A percentile compares a stretch with the other conserved stretches of the same genome.
These are phyloP conservation scores for Pulveroboletus sp. DNA, from an alignment of 768 basidiomycete species.

Conservation along the genomic window DNA sequence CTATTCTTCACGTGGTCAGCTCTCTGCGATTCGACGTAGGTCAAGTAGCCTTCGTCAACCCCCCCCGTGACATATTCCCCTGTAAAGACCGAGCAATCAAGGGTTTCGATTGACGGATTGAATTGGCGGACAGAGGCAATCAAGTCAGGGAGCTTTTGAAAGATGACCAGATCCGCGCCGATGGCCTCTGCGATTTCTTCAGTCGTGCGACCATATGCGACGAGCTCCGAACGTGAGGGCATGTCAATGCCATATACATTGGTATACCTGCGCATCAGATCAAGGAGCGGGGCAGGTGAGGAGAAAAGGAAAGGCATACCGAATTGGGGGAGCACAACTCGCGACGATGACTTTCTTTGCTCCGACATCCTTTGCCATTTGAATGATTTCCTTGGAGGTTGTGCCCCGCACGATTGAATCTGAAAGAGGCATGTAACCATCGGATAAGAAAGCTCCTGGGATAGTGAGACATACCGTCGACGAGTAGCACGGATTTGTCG, in stretches of 20 bases:
- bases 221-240: conserved; percentile 92
- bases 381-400: conserved; percentile 96
- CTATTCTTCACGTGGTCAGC: conserved; percentile 78
- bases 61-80: conserved; percentile 96
- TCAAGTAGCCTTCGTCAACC: conserved; percentile 78
- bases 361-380: conserved; percentile 99
- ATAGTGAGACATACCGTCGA: conserved; percentile 65
- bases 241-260: conserved; percentile 99
- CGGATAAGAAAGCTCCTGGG: background rate
- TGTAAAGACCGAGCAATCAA: conserved; percentile 98
- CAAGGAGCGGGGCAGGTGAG: background rate
- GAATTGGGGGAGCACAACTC: conserved; percentile 94
- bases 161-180: conserved; percentile 94
- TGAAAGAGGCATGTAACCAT: conserved; percentile 26
- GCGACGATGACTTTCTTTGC: conserved; percentile 95
- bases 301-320: conserved; percentile 39
- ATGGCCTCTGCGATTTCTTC: conserved; percentile 74
- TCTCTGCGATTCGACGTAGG: conserved; percentile 66
- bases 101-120: conserved; percentile 68
- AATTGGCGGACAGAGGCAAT: conserved; percentile 79
- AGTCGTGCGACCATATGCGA: conserved; percentile 73
- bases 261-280: conserved; percentile 50
- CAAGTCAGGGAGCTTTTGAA: conserved; percentile 88
- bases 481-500: conserved; percentile 87
- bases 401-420: conserved; percentile 99